Base-by-base conservation (phyloP, 164 flowering plant species). In the Chimonanthus praecox region DNA sequence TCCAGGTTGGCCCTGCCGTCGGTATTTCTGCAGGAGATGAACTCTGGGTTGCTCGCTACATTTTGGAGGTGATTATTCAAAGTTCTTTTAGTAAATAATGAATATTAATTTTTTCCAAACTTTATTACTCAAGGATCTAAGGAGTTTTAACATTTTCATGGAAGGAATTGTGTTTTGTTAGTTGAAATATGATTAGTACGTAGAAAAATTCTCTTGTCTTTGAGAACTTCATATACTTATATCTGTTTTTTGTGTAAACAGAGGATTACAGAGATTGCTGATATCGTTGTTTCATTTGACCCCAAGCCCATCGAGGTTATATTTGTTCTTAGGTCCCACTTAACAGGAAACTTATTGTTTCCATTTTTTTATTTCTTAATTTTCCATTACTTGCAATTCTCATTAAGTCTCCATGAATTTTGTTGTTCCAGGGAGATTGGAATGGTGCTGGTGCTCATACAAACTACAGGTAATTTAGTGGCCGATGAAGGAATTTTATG, bases 391-490 rank as follows among this genome's bases (percentile, higher is more conserved):
- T 16, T 4, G 46, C 9, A 54, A 33, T 33, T 33, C 16, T 54
- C 3, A 13, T n/a, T 54, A 8, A 33, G 47, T 63, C 45, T 60
- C 3, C 15, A 65, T 50, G 10, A 69, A 7, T n/a, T 64, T 33
- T 3, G 45, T 71, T 47, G 49, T n/a, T 16, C 16, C 79, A 92
- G 97, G 98, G 97, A 64, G 97, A 92, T 48, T 94, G 98, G 97
- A 92, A 92, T 72, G 98, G 97, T 7, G 97, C 97, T 33, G 98
- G 98, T 51, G 96, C 97, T 64, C 98, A 94, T 83, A 84, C 94
- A 45, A 94, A 94, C 69, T 92, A 90, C 85, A 93, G 98, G 98
- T 91, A 81, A 44, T 49, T 64, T 49, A 49, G 21, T 50, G 70
- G 18, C 21, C 65, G 6, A 6, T 66, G n/a, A 11, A 11, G 16